These are phyloP conservation scores for Xerocomellus chrysenteron DNA, from an alignment of 768 basidiomycete genomes.

Conservation along the genomic window DNA sequence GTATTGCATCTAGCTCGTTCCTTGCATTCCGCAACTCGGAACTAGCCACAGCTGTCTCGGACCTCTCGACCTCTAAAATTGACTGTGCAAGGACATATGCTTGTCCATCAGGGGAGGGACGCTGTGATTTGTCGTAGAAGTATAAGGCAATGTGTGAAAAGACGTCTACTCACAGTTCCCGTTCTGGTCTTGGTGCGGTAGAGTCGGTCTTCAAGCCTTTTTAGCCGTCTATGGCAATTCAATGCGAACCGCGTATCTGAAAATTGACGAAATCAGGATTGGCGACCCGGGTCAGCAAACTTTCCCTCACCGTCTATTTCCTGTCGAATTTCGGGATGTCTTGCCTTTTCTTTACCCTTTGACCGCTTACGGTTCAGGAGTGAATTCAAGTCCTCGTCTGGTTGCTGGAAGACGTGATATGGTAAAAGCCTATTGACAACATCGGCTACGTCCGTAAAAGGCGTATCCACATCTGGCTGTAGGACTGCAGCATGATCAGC, in stretches of 20 bases:
- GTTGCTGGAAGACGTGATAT: constrained; percentile 79
- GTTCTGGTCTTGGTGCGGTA: constrained; percentile 49
- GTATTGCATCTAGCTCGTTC: constrained; percentile 63
- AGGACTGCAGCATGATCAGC: constrained; percentile 61
- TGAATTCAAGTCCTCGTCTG: constrained; percentile 56
- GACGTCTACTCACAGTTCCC: constrained; percentile 49
- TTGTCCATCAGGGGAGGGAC: constrained; percentile 59
- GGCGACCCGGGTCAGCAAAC: background rate
- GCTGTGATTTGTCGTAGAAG: constrained; percentile 39
- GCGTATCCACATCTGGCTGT: constrained; percentile 67
- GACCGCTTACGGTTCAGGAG: constrained; percentile 21
- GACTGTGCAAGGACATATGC: constrained; percentile 62
- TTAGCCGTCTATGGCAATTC: constrained; percentile 59
- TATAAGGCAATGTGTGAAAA: background rate
- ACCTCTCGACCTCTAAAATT: constrained; percentile 63
- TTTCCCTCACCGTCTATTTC: constrained; percentile 52
- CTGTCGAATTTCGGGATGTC: constrained; percentile 40
- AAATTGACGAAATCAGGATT: background rate
- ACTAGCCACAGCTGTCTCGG: constrained; percentile 54
- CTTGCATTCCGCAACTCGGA: constrained; percentile 62
- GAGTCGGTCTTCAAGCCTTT: constrained; percentile 58
- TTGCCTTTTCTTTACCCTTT: constrained; percentile 68
- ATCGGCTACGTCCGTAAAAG: constrained; percentile 63
- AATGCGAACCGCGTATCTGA: constrained; percentile 72
- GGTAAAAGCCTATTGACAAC: constrained; percentile 71